Evolutionary conservation across 2,329 filamentous ascomycete species (phyloP).

Genomic region (Aspergillus cejpii): DNA sequence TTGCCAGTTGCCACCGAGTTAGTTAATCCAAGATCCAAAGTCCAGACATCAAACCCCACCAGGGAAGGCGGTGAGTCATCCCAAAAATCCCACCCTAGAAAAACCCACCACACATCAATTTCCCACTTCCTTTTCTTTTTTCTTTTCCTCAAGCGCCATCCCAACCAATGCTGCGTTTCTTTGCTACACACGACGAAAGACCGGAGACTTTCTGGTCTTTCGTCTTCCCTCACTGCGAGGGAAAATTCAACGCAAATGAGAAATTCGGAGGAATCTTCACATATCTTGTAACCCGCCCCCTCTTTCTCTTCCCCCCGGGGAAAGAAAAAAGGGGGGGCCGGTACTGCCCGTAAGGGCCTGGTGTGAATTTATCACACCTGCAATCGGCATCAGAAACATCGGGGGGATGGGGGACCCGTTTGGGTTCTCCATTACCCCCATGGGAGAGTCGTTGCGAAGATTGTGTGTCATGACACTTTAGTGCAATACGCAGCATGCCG

Average conservation of each 20-base stretch:
- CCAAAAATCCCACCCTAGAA: slow-evolving; percentile 3
- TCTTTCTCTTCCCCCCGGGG: slow-evolving; percentile 19
- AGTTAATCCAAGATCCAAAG: no score
- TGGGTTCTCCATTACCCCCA: slow-evolving; percentile 53
- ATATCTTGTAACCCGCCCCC: slow-evolving; percentile 40
- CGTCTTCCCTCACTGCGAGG: no score
- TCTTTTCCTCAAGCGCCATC: slow-evolving; percentile 62
- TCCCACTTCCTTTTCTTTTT: slow-evolving; percentile 26
- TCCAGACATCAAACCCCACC: background rate
- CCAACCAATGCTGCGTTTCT: slow-evolving; percentile 92
- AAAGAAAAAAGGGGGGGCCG: slow-evolving; percentile 20
- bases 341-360: slow-evolving; percentile 77
- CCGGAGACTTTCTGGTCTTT: no score
- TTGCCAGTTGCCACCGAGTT: no score
- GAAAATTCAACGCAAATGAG: slow-evolving; percentile 97
- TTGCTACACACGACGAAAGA: slow-evolving; percentile 76
- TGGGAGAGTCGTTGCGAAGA: slow-evolving; percentile 94
- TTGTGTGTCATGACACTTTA: slow-evolving; percentile 81
- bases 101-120: slow-evolving; percentile 12
- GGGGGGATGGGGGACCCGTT: slow-evolving; percentile 47
- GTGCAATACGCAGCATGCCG: slow-evolving; percentile 87
- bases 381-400: slow-evolving; percentile 89
- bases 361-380: slow-evolving; percentile 67
- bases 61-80: slow-evolving; percentile 15
- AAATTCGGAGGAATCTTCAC: slow-evolving; percentile 98